Evolutionary conservation across 305 asterid species (phyloP).

Genomic region (Fraxinus xanthoxyloides): DNA sequence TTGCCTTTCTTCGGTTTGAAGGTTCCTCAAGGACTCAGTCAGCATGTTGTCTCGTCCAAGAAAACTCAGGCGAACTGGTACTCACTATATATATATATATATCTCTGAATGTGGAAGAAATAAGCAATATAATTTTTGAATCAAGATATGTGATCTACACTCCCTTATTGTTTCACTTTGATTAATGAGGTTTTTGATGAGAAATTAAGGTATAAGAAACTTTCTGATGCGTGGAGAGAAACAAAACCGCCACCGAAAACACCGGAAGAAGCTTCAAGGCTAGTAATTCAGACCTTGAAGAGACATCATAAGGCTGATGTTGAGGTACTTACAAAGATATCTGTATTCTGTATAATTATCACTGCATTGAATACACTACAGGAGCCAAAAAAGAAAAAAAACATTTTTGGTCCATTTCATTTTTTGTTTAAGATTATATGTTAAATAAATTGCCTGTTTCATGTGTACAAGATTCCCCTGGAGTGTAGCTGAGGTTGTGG

Average conservation of each 20-base stretch:
- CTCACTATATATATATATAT: background rate
- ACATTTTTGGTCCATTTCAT: background rate
- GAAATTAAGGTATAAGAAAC: slow-evolving; percentile 68
- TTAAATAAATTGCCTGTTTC: background rate
- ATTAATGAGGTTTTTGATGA: slow-evolving; percentile 20
- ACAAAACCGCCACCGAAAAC: slow-evolving; percentile 80
- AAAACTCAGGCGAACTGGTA: slow-evolving; percentile 96
- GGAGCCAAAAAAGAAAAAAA: background rate
- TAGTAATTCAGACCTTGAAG: slow-evolving; percentile 66
- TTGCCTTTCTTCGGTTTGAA: slow-evolving; percentile 9
- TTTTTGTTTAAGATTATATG: background rate
- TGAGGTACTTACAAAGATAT: slow-evolving; percentile 43
- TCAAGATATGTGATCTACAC: background rate
- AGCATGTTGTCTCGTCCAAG: slow-evolving; percentile 75
- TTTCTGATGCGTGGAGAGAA: slow-evolving; percentile 87
- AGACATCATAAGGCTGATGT: slow-evolving; percentile 89
- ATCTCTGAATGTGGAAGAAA: background rate
- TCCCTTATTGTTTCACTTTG: background rate
- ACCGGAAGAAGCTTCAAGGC: slow-evolving; percentile 83
- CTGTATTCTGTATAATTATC: background rate
- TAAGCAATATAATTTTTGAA: background rate
- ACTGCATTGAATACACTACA: background rate
- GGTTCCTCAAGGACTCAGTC: slow-evolving; percentile 79
- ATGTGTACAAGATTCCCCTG: background rate
- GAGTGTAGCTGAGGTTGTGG: background rate